Percentiles rank a stretch among this genome's conserved stretches.
phyloP scores from a whole-genome alignment of 345 rosid species.

The Acer negundo region DNA sequence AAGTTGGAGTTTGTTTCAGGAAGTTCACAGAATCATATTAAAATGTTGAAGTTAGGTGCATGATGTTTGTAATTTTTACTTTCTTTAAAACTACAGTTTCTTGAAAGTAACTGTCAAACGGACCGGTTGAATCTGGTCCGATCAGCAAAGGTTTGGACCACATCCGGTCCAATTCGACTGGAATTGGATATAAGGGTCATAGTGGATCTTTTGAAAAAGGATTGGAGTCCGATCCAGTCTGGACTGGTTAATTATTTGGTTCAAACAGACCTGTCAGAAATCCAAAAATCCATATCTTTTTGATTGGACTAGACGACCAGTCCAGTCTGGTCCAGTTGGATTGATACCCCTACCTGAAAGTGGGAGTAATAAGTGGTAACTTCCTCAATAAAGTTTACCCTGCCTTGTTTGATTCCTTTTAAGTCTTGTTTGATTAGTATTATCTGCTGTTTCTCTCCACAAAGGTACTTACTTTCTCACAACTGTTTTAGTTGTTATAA shows the following conservation, averaged over 20 bases:
- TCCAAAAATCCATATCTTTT: neutral
- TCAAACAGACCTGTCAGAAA: neutral
- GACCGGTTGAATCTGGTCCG: neutral
- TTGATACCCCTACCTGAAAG: neutral
- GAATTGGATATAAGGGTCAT: neutral
- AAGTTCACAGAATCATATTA: neutral
- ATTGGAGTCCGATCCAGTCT: neutral
- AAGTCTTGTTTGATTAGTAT: neutral
- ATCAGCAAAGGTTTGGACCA: neutral
- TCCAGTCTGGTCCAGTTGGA: neutral
- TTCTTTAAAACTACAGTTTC: neutral
- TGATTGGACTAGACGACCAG: neutral
- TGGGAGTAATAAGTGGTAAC: neutral
- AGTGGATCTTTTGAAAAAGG: neutral
- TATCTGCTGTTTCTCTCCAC: neutral
- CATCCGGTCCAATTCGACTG: neutral
- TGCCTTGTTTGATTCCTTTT: neutral
- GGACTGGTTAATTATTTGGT: neutral
- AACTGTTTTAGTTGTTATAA: conserved; percentile 1
- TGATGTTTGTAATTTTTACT: neutral
- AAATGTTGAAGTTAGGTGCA: neutral
- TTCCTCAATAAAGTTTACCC: neutral
- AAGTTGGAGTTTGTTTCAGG: neutral
- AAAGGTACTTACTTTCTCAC: neutral
- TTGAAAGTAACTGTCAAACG: neutral